Percentiles rank a stretch among this genome's conserved stretches.
Conservation (phyloP, 1,139 yeast genomes). For the Lodderomyces pseudojiufengensis region DNA sequence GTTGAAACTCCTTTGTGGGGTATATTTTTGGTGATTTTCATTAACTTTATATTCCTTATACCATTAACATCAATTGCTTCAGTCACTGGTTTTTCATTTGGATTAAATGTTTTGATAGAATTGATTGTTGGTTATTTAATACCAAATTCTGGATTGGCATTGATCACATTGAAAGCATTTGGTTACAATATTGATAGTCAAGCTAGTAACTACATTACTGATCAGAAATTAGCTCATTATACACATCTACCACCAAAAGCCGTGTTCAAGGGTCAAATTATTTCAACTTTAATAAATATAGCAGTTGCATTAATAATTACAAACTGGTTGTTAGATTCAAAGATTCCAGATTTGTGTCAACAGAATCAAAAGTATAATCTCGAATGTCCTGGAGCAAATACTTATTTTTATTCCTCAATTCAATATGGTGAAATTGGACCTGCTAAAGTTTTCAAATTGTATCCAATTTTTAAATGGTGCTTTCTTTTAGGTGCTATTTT, state of each 20-base stretch:
- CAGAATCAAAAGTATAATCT: slow-evolving; percentile 26
- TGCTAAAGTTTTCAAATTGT: slow-evolving; percentile 29
- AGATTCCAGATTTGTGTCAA: slow-evolving; percentile 25
- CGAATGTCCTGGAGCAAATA: slow-evolving; percentile 32
- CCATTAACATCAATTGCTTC: slow-evolving; percentile 37
- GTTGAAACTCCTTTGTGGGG: slow-evolving; percentile 38
- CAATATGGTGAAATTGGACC: slow-evolving; percentile 40
- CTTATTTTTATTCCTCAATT: slow-evolving; percentile 30
- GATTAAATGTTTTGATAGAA: slow-evolving; percentile 38
- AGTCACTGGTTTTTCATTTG: slow-evolving; percentile 36
- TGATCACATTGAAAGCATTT: slow-evolving; percentile 34
- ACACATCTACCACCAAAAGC: slow-evolving; percentile 33
- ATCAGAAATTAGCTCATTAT: slow-evolving; percentile 36
- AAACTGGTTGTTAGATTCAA: slow-evolving; percentile 25
- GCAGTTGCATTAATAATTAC: slow-evolving; percentile 25
- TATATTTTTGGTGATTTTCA: slow-evolving; percentile 31
- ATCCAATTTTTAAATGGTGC: slow-evolving; percentile 34
- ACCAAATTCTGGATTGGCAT: slow-evolving; percentile 38
- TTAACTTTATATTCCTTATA: slow-evolving; percentile 33
- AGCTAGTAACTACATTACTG: slow-evolving; percentile 34
- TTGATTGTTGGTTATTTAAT: slow-evolving; percentile 38
- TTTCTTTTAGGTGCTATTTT: slow-evolving; percentile 29
- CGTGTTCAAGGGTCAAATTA: slow-evolving; percentile 30
- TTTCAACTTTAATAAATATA: slow-evolving; percentile 25
- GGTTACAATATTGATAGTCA: slow-evolving; percentile 38